Evolutionary conservation across 805 yeast genomes (phyloP).

Genomic region (Metschnikowia lachancei): DNA sequence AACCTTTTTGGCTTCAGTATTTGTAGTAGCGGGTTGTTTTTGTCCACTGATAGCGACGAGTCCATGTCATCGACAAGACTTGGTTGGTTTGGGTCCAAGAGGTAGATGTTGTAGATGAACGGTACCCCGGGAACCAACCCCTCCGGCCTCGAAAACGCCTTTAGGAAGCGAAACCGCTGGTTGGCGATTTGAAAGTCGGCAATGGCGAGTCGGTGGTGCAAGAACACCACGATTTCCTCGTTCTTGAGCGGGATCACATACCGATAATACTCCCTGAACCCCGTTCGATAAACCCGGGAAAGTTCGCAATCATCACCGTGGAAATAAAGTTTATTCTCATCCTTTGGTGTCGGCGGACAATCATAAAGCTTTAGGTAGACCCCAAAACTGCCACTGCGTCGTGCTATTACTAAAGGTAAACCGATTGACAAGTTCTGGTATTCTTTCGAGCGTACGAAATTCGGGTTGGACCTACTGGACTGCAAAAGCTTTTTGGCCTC

Average conservation of each 20-base stretch:
- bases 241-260: constrained; percentile 10
- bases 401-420: constrained; percentile 12
- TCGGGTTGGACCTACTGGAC: not conserved
- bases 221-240: constrained; percentile 7
- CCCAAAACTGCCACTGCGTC: constrained; percentile 7
- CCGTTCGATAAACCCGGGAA: constrained; percentile 6
- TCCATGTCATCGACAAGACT: constrained; percentile 14
- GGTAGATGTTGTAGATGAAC: constrained; percentile 12
- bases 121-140: constrained; percentile 1
- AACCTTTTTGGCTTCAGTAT: constrained; percentile 2
- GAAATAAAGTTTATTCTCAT: constrained; percentile 11
- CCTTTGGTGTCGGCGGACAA: constrained; percentile 12
- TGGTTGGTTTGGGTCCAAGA: constrained; percentile 5
- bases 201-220: constrained; percentile 12
- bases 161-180: constrained; percentile 12
- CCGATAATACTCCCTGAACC: constrained; percentile 11
- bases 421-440: constrained; percentile 12
- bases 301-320: constrained; percentile 10
- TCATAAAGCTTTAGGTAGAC: constrained; percentile 8
- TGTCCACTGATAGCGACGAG: too few relatives aligned
- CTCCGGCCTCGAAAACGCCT: too few relatives aligned
- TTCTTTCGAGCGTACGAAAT: constrained; percentile 12
- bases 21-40: constrained; percentile 8
- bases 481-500: constrained; percentile 6
- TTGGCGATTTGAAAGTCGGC: constrained; percentile 8